Evolutionary conservation across 345 rosid species (phyloP).

Genomic region (Chamaenerion angustifolium): DNA sequence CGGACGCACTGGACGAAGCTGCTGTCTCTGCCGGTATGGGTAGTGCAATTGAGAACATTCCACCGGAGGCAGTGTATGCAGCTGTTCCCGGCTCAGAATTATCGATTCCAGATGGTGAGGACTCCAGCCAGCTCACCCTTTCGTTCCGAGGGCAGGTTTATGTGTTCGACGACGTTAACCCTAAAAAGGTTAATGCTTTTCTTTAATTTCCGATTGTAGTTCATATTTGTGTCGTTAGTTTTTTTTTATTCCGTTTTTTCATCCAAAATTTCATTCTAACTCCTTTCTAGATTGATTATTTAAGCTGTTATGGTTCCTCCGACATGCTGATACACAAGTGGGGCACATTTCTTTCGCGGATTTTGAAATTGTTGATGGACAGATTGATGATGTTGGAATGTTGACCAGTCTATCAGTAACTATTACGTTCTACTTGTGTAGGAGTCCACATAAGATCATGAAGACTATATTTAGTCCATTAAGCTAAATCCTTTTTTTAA

Average conservation of each 20-base stretch:
- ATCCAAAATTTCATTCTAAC: not conserved
- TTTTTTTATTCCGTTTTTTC: not conserved
- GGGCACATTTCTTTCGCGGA: too few species aligned
- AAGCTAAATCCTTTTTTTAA: too few species aligned
- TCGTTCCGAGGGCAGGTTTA: conserved; percentile 1
- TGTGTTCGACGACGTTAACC: not conserved
- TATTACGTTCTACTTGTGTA: too few species aligned
- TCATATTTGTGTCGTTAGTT: not conserved
- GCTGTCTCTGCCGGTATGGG: not conserved
- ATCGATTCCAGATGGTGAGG: not conserved
- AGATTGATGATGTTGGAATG: too few species aligned
- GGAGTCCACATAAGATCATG: too few species aligned
- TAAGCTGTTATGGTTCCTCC: too few species aligned
- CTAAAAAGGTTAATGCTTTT: not conserved
- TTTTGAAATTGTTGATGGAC: too few species aligned
- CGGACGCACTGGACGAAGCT: not conserved
- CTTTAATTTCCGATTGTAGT: not conserved
- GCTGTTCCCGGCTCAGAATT: not conserved
- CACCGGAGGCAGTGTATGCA: not conserved
- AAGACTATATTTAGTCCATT: too few species aligned
- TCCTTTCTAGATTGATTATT: too few species aligned
- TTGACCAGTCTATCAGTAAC: too few species aligned
- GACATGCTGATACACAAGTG: too few species aligned
- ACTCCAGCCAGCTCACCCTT: conserved; percentile 1
- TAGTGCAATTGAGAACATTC: not conserved